Evolutionary conservation across 257 asterid genomes (phyloP), one percentile per base, ranked within the genome.

Genomic region (Catharanthus roseus): DNA sequence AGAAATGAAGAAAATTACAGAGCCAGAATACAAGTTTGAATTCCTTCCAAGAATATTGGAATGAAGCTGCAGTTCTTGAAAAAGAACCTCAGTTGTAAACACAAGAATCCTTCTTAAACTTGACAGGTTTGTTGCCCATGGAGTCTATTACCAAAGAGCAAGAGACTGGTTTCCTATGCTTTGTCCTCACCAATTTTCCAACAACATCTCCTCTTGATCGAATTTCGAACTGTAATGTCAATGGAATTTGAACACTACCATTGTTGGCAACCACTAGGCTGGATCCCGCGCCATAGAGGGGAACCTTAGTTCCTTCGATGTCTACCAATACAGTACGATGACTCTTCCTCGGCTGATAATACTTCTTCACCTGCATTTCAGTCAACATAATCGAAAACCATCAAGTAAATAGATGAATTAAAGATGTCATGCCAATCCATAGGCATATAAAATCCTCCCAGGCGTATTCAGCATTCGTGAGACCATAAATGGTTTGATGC

Each of bases 271-370:
- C 79, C 33, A 45, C 85, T 18, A 89, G 79, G 70, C 66, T 80
- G 23, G 96, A 85, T 68, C 93, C 96, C 5, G 99, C 99, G 33
- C 98, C 99, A 44, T 93, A 93, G 16, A 93, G 66, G 10, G 99
- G 99, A 39, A 93, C 87, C 80, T 75, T 85, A 5, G 86, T 83
- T 58, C 96, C 96, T 80, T 87, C 84, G 28, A 93, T 64, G 77
- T 85, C 87, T 68, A 93, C 93, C 65, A 77, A 23, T 85, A 79
- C 91, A 0, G 73, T 83, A 58, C 75, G 87, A 28, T 41, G 88
- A 53, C 95, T 91, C 81, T 89, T 91, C 80, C 99, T 81, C 4
- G 91, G 93, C 74, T 93, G 99, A 44, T 77, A 91, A 74, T 93
- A 86, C 49, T 82, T 88, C 49, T 83, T 83, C 75, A 93, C 72